Evolutionary conservation across 345 rosid species (phyloP).

Genomic region (Crucihimalaya himalaica): DNA sequence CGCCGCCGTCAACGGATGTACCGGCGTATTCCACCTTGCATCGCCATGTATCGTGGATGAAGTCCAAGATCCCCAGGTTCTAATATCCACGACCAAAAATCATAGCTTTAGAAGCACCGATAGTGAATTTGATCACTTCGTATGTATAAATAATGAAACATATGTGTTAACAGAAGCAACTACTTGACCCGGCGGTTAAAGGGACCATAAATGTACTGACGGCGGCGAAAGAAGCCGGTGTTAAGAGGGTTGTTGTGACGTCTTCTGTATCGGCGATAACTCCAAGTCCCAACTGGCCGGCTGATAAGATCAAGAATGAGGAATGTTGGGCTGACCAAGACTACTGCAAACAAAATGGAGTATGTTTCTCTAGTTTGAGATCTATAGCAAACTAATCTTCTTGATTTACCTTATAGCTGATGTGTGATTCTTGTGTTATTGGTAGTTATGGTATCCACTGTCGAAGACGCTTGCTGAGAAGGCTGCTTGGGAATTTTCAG

Average conservation of each 20-base stretch:
- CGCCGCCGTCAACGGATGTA: slow-evolving; percentile 65
- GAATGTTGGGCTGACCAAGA: slow-evolving; percentile 86
- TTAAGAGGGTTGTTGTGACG: slow-evolving; percentile 81
- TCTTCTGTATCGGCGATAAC: slow-evolving; percentile 79
- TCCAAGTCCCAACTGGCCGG: slow-evolving; percentile 89
- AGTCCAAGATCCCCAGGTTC: slow-evolving; percentile 79
- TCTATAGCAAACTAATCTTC: not conserved
- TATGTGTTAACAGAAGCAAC: slow-evolving; percentile 52
- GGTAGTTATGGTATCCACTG: slow-evolving; percentile 83
- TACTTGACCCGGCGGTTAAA: slow-evolving; percentile 82
- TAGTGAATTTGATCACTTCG: not conserved
- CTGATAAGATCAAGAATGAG: slow-evolving; percentile 66
- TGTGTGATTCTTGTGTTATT: slow-evolving; percentile 20
- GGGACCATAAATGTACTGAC: slow-evolving; percentile 78
- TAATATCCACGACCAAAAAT: not conserved
- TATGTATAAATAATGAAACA: not conserved
- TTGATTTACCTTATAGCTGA: not conserved
- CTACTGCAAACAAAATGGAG: slow-evolving; percentile 69
- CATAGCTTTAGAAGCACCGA: not conserved
- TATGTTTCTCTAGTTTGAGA: slow-evolving; percentile 36
- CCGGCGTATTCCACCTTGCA: slow-evolving; percentile 91
- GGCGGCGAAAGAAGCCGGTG: slow-evolving; percentile 76
- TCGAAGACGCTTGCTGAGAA: slow-evolving; percentile 92
- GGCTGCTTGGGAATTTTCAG: slow-evolving; percentile 85
- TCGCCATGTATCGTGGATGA: slow-evolving; percentile 82